phyloP scores from a whole-genome alignment of 345 rosid genomes.

The Arabidopsis thaliana region DNA sequence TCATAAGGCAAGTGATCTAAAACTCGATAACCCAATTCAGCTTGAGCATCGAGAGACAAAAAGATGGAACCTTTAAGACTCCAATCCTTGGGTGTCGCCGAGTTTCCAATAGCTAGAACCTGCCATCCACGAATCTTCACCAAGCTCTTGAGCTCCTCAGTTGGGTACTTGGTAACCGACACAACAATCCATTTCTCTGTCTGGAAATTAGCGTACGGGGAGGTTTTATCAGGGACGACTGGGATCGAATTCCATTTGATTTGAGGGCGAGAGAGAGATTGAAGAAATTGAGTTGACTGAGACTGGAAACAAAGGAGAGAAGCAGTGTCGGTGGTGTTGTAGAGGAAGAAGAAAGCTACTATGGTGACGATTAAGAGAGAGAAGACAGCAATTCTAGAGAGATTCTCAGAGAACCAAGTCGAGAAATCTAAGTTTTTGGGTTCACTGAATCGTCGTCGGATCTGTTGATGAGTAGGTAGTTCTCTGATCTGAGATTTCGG shows the following conservation, averaged over 20 bases:
- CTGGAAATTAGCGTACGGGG: constrained; percentile 69
- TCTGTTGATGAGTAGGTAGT: constrained; percentile 56
- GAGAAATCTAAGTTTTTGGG: constrained; percentile 83
- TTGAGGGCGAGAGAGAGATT: constrained; percentile 63
- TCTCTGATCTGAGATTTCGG: constrained; percentile 64
- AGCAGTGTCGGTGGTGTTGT: constrained; percentile 68
- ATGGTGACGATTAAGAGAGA: constrained; percentile 60
- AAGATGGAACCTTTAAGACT: constrained; percentile 81
- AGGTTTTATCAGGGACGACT: constrained; percentile 58
- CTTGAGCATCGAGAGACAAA: constrained; percentile 87
- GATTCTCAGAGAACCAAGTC: constrained; percentile 73
- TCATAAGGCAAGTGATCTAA: constrained; percentile 84
- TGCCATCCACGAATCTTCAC: constrained; percentile 95
- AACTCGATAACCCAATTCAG: constrained; percentile 73
- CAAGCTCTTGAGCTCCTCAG: constrained; percentile 63
- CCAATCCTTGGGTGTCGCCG: constrained; percentile 87
- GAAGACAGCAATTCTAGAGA: constrained; percentile 54
- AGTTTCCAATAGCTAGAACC: constrained; percentile 85
- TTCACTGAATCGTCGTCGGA: constrained; percentile 63
- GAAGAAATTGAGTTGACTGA: constrained; percentile 57
- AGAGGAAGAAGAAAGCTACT: constrained; percentile 71
- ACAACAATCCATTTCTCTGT: constrained; percentile 90
- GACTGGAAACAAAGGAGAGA: constrained; percentile 72
- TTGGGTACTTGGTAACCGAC: constrained; percentile 78
- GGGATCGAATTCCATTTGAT: constrained; percentile 76